These are phyloP conservation scores for Beta lomatogona DNA, from an alignment of 179 eudicot genomes.

Conservation along the genomic window DNA sequence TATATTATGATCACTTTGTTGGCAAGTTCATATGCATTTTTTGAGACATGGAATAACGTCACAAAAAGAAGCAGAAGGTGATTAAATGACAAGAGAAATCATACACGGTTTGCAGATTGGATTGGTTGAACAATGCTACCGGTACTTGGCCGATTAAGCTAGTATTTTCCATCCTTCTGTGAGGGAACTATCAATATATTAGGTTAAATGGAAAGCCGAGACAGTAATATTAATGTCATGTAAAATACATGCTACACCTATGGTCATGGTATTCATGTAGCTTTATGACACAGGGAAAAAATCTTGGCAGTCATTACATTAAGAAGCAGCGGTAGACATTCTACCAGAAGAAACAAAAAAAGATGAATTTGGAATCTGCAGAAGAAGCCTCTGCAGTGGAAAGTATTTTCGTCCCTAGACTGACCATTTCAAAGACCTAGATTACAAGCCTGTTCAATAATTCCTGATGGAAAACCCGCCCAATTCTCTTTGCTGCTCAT, in stretches of 20 bases:
- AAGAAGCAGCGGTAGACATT: neutral
- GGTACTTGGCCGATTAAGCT: constrained; percentile 56
- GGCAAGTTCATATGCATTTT: neutral
- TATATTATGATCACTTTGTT: neutral
- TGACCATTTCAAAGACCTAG: neutral
- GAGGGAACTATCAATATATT: neutral
- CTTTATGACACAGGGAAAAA: neutral
- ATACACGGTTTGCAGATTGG: constrained; percentile 61
- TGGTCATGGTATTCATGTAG: neutral
- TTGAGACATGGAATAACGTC: neutral
- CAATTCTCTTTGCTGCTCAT: constrained; percentile 3
- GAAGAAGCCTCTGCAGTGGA: neutral
- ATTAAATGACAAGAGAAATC: constrained; percentile 11
- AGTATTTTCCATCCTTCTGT: constrained; percentile 61
- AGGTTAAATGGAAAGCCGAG: neutral
- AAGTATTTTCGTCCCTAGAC: neutral
- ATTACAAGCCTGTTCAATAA: neutral
- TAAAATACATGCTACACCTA: neutral
- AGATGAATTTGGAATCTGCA: neutral
- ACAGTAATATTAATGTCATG: neutral
- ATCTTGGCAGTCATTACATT: neutral
- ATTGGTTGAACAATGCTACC: constrained; percentile 44
- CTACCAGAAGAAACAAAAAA: neutral
- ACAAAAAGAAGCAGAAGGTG: neutral
- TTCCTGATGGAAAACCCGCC: neutral